Evolutionary conservation across 345 rosid species (phyloP).

Genomic region (Psidium guajava): DNA sequence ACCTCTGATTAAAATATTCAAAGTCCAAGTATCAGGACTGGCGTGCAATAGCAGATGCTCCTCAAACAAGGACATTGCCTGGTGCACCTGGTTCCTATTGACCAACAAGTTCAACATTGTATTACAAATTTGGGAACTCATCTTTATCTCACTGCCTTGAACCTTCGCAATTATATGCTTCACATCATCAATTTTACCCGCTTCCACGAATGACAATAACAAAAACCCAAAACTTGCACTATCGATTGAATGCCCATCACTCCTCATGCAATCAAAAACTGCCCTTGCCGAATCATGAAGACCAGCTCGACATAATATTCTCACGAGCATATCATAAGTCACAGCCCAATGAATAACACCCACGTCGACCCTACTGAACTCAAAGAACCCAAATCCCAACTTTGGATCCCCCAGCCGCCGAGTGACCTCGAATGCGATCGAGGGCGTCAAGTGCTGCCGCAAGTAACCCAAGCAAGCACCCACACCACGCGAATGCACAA

Average conservation of each 20-base stretch:
- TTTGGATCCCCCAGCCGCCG: constrained; percentile 41
- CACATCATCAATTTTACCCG: constrained; percentile 30
- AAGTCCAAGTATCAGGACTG: constrained; percentile 51
- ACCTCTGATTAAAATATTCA: constrained; percentile 70
- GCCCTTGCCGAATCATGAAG: constrained; percentile 34
- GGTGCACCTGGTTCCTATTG: constrained; percentile 30
- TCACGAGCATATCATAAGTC: constrained; percentile 50
- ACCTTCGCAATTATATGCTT: constrained; percentile 41
- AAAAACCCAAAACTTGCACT: constrained; percentile 32
- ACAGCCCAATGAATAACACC: constrained; percentile 31
- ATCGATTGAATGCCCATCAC: constrained; percentile 54
- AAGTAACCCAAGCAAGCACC: constrained; percentile 42
- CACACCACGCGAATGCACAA: constrained; percentile 27
- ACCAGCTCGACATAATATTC: constrained; percentile 52
- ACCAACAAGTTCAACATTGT: constrained; percentile 50
- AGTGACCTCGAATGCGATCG: constrained; percentile 51
- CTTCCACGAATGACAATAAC: constrained; percentile 31
- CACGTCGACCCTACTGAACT: constrained; percentile 52
- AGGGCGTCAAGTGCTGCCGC: constrained; percentile 42
- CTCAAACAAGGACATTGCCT: constrained; percentile 44
- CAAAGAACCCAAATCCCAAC: constrained; percentile 53
- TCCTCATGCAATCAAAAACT: constrained; percentile 55
- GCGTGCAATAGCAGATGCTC: constrained; percentile 28
- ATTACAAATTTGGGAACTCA: constrained; percentile 29
- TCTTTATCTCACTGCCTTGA: constrained; percentile 19